Conservation (phyloP, 2,329 filamentous ascomycete species). For the Knufia fluminis region DNA sequence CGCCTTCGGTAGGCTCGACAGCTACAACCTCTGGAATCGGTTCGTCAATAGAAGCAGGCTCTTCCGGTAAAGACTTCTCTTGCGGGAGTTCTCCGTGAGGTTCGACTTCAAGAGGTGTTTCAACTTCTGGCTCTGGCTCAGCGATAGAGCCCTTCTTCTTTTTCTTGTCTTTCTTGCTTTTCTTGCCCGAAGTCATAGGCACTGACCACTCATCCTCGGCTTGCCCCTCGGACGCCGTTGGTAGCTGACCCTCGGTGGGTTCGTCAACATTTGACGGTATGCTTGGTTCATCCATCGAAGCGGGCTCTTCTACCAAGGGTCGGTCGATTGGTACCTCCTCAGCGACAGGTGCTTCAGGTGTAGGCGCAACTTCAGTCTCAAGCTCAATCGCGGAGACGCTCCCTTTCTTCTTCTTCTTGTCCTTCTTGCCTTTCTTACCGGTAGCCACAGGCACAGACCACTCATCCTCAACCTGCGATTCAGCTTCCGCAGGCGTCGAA, state of each 20-base stretch:
- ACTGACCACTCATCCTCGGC: not conserved
- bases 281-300: too few relatives aligned
- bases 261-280: conserved; percentile 3
- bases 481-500: not conserved
- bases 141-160: conserved; percentile 4
- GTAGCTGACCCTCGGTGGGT: not conserved
- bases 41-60: not conserved
- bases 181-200: conserved; percentile 11
- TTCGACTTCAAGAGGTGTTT: not conserved
- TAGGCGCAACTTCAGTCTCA: not conserved
- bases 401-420: conserved; percentile 12
- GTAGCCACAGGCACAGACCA: conserved; percentile 12
- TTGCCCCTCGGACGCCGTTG: not conserved
- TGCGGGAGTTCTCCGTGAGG: not conserved
- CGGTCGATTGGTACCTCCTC: not conserved
- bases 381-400: not conserved
- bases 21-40: not conserved
- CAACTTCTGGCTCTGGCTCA: not conserved
- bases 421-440: conserved; percentile 22
- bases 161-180: conserved; percentile 22
- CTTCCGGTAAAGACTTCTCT: not conserved
- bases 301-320: too few relatives aligned
- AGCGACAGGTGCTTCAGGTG: not conserved
- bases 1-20: not conserved
- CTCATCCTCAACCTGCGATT: conserved; percentile 9